Evolutionary conservation across 352 stramenopile species (phyloP), one percentile per base, ranked within the genome.

Genomic region (Phytophthora constricta): DNA sequence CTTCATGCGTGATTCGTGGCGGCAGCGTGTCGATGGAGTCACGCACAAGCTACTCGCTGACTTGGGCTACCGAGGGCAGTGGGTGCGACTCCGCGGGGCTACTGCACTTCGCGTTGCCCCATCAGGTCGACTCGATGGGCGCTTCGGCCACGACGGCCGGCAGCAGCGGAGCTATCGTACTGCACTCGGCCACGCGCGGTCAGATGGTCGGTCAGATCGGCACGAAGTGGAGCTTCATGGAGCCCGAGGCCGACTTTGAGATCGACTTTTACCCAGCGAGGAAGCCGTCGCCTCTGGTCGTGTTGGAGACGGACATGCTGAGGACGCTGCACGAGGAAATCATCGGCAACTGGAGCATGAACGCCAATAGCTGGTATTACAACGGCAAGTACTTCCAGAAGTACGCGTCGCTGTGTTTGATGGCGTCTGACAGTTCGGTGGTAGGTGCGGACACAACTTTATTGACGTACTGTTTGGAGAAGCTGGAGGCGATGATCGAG

Each of bases 321-420:
- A 27, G 63, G 46, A 85, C 70, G 20, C 70, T 91, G 13, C 31
- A 84, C 42, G 72, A 62, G 9, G 86, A 94, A 31, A 91, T 94
- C 59, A 70, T 62, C 10, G 67, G 49, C 8, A 68, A 84, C 5
- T 92, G 86, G 86, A 67, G 34, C 16, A 74, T 85, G 47, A 50
- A 70, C 23, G 57, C 74, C 16, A 71, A 73, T 26, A 90, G 74
- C 37, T 92, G 87, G 79, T 94, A 94, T 69, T 94, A 80, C 59
- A 91, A 84, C 34, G 86, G 86, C 50, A 94, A 94, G 59, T 72
- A 71, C 13, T 87, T 81, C 50, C 86, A 94, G 61, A 94, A 93
- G 80, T 92, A 91, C 47, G 86, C 86, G 28, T 90, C 86, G 22
- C 58, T 93, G 46, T 91, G 85, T 60, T 42, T 93, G 26, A 90